A percentile compares a stretch with the other conserved stretches of the same genome.
phyloP scores from a whole-genome alignment of 257 asterid species.

The Solanum paucissectum region DNA sequence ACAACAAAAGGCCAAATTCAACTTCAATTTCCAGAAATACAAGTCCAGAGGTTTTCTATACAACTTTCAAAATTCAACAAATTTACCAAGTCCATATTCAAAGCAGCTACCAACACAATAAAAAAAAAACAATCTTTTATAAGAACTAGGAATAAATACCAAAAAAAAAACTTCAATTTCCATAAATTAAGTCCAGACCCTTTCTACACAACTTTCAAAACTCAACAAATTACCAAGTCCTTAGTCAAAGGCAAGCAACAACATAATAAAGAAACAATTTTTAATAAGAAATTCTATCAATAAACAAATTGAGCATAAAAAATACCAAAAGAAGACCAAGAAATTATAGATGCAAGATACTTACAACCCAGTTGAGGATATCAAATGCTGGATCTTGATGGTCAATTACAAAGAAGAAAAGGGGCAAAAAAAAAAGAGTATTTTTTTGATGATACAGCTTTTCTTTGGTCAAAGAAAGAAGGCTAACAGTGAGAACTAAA shows the following conservation, averaged over 20 bases:
- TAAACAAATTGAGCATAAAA: background rate
- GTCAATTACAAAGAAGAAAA: background rate
- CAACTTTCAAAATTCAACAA: background rate
- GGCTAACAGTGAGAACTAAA: background rate
- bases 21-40: background rate
- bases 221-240: background rate
- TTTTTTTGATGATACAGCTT: background rate
- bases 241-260: background rate
- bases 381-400: background rate
- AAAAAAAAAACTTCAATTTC: background rate
- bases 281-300: background rate
- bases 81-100: background rate
- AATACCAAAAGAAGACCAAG: background rate
- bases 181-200: background rate
- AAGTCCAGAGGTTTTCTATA: background rate
- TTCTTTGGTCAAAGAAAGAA: constrained; percentile 2
- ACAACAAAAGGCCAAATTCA: background rate
- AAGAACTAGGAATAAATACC: background rate
- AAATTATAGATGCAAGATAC: background rate
- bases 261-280: background rate
- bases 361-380: background rate
- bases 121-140: background rate
- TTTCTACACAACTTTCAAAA: background rate
- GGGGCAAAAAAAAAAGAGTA: background rate
- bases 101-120: background rate